Base-by-base conservation (phyloP, 106 monocot species). In the Allium cepa region DNA sequence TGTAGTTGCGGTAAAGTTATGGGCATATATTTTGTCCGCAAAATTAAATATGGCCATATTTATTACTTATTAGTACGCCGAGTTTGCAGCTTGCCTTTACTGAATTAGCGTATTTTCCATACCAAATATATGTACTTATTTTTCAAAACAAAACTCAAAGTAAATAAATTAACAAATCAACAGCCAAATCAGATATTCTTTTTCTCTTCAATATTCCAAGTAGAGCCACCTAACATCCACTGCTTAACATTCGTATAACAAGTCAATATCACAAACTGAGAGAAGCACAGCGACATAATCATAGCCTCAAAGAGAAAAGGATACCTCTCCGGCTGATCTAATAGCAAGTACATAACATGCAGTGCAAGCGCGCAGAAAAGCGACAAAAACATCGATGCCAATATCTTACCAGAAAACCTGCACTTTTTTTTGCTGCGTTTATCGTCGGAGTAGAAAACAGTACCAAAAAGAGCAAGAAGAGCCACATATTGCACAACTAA, bases 251-350 rank as follows among this genome's bases (percentile, higher is more conserved):
- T 99, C 18, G 78, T 66, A 77, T 90, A 92, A 49, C 87, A 62
- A 50, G 81, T 67, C 63, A 85, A 69, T 13, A 79, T 67, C 11
- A 87, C 67, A 87, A 99, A 99, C 77, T 93, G 92, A n/a, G 84
- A 90, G 71, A 93, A 99, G 69, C 89, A 93, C 69, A 87, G 77
- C 46, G 74, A 64, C 93, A 93, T 87, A 46, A 93, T 99, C 69
- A 99, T 45, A n/a, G 99, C 93, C 73, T 99, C 93, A 79, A 92
- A 90, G 45, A 99, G 85, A 71, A 85, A 99, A 57, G 99, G 93
- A 69, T 93, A 99, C 76, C 67, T 92, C 65, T 64, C 59, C 50
- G 85, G 99, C 73, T 90, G 93, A 58, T 76, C 65, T 51, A 83
- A 10, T 16, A 36, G 59, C 49, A 93, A 53, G 71, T 90, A 90